These are phyloP conservation scores for Trametes polyzona DNA, from an alignment of 1,284 basidiomycete genomes.

Conservation along the genomic window DNA sequence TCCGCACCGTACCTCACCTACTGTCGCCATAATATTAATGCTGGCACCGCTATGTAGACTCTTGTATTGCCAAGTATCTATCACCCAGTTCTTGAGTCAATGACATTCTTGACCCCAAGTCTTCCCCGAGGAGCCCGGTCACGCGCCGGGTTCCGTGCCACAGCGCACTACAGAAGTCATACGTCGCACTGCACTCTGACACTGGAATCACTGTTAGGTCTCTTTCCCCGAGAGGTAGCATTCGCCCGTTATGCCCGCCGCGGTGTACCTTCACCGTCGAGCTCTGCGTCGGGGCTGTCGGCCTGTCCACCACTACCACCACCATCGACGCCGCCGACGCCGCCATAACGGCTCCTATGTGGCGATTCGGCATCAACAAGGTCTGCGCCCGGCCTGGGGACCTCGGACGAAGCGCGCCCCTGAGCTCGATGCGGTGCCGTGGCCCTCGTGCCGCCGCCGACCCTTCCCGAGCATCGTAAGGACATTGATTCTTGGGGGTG, in stretches of 20 bases:
- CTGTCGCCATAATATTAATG: not conserved
- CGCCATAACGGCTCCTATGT: slow-evolving; percentile 1
- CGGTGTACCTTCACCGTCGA: not conserved
- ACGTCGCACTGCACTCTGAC: not conserved
- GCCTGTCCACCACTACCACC: not conserved
- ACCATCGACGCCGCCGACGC: too few relatives aligned
- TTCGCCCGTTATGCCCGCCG: not conserved
- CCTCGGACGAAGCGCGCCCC: not conserved
- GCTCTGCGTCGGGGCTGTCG: not conserved
- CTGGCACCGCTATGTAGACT: not conserved
- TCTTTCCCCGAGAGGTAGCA: not conserved
- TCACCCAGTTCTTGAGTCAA: not conserved
- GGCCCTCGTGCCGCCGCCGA: not conserved
- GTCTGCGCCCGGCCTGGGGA: not conserved
- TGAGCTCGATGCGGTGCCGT: not conserved
- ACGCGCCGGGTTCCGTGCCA: too few relatives aligned
- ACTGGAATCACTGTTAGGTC: not conserved
- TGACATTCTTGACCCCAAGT: too few relatives aligned
- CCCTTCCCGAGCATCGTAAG: not conserved
- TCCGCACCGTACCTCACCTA: not conserved
- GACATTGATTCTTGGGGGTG: not conserved
- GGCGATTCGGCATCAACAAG: not conserved
- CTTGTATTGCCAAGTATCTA: not conserved
- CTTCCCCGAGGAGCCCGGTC: too few relatives aligned
- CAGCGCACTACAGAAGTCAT: too few relatives aligned